Base-by-base conservation (phyloP, 768 basidiomycete species). In the Tubosaeta sp. region DNA sequence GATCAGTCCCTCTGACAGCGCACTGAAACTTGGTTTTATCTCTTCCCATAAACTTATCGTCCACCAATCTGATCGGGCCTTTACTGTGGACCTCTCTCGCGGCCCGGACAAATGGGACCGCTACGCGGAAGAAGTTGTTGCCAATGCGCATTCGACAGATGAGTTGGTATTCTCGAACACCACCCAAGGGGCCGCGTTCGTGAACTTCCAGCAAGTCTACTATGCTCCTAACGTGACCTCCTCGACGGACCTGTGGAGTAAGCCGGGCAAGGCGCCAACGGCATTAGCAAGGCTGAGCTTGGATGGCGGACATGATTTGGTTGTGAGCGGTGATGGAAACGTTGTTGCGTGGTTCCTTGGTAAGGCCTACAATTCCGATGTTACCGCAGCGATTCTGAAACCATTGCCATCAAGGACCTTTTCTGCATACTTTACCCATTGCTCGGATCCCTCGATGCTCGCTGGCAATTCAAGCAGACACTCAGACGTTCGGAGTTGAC, bases 291-390 rank as follows among this genome's bases (percentile, higher is more conserved):
- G 86, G 32, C 52, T 88, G 52, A 88, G 86, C 59, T 60, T 86
- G 57, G 85, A 88, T 64, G 87, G 87, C 16, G 87, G 86, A 1
- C 87, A 89, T 59, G 84, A 84, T 61, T 63, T 88, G 34, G 74
- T 80, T 2, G 83, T 79, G 71, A 84, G 79, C 32, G 61, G 76
- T 11, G 83, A 88, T 62, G 86, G 87, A 16, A 79, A 74, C 49
- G 81, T 72, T 31, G 50, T 88, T 32, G 85, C 86, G 55, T 89
- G 87, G 87, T 79, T 89, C 67, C 74, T 89, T 29, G 87, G 87
- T 86, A 62, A 42, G 74, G 38, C 11, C 33, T 44, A 22, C 34
- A 31, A 12, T 45, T 53, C 27, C 8, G n/a, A 38, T 14, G 2
- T 27, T 16, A 46, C 46, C 39, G 43, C 27, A 10, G 34, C 1